These are phyloP conservation scores for Irpex lacteus DNA, from an alignment of 1,284 basidiomycete genomes.

Conservation along the genomic window DNA sequence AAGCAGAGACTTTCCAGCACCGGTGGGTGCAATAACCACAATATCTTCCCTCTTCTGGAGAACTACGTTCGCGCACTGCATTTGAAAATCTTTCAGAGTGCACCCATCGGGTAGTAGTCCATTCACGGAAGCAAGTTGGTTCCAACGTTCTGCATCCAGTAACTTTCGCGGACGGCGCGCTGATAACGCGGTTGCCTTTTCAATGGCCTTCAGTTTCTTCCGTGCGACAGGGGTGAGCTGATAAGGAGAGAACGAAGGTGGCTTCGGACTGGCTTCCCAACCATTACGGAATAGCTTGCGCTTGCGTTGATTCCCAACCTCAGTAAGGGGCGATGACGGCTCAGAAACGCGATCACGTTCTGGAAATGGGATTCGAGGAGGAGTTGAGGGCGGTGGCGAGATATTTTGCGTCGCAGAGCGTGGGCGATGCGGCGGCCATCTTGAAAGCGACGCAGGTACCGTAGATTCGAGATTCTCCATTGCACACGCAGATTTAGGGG, in stretches of 20 bases:
- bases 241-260: not conserved
- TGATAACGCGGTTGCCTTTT: no score
- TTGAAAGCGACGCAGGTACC: not conserved
- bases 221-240: not conserved
- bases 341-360: not conserved
- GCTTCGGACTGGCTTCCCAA: not conserved
- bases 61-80: not conserved
- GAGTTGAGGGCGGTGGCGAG: no score
- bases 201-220: not conserved
- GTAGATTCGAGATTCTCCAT: not conserved
- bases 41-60: not conserved
- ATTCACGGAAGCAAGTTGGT: not conserved
- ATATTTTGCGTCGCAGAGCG: no score
- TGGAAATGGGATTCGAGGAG: not conserved
- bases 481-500: not conserved
- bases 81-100: not conserved
- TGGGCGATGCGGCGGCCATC: not conserved
- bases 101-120: not conserved
- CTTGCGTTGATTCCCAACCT: not conserved
- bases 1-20: not conserved
- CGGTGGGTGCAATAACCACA: not conserved
- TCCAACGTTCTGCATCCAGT: not conserved
- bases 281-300: not conserved
- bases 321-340: not conserved
- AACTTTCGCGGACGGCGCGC: not conserved